These are phyloP conservation scores for Knoxia roxburghii DNA, from an alignment of 257 asterid species.

Conservation along the genomic window DNA sequence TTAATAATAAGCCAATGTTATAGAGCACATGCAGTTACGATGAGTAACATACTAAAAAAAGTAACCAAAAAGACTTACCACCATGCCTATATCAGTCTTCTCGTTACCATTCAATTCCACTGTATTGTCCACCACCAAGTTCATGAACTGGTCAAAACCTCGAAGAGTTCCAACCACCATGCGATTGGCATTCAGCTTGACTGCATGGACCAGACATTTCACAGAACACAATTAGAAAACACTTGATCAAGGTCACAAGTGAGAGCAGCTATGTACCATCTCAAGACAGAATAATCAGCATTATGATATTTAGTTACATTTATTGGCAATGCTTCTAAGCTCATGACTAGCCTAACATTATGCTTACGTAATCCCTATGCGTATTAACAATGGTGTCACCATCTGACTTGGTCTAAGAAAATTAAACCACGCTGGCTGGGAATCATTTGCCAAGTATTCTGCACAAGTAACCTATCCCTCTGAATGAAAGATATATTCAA, in stretches of 20 bases:
- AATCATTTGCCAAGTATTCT: too few species aligned
- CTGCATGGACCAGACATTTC: constrained; percentile 23
- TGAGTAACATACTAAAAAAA: too few species aligned
- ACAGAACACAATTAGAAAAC: neutral
- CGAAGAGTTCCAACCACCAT: constrained; percentile 83
- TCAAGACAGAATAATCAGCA: neutral
- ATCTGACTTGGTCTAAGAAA: neutral
- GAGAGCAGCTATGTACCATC: neutral
- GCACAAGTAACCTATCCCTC: neutral
- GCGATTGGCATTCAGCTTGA: constrained; percentile 86
- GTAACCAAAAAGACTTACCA: neutral
- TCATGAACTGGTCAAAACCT: constrained; percentile 92
- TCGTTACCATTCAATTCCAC: constrained; percentile 86
- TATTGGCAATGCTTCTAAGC: neutral
- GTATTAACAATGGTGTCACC: neutral
- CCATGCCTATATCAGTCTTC: constrained; percentile 69
- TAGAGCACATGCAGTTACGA: too few species aligned
- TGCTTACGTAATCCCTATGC: neutral
- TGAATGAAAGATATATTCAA: neutral
- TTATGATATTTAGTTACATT: neutral
- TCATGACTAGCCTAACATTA: too few species aligned
- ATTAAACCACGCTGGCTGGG: too few species aligned
- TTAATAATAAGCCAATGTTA: too few species aligned
- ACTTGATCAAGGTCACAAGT: neutral
- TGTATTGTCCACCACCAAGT: constrained; percentile 74